Base-by-base conservation (phyloP, 2,329 filamentous ascomycete genomes). In the Byssothecium circinans region DNA sequence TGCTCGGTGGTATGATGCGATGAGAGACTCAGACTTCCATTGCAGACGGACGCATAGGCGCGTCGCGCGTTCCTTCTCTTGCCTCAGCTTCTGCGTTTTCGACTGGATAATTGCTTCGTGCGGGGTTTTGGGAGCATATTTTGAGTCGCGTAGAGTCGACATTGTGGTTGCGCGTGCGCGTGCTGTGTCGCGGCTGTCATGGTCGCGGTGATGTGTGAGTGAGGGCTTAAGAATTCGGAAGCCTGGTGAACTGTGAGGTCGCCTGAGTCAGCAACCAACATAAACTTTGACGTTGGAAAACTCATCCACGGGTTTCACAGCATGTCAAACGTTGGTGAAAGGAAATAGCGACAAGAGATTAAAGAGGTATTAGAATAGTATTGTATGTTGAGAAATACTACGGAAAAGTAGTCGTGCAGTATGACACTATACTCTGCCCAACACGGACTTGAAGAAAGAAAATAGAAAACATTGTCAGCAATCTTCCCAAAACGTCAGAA, bases 11-110 rank as follows among this genome's bases (percentile, higher is more conserved):
- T 68, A 68, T 0, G 65, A 68, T 6, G 57, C 50, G 40, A 61
- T 54, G 8, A 71, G 61, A 3, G 63, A 49, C 40, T 70, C 65
- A 2, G 67, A 65, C 51, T 71, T 71, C 68, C 68, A 71, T n/a
- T 56, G 57, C 5, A 70, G 44, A 3, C 68, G 60, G 1, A 50
- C 45, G 4, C 70, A 37, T 3, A 71, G 50, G 4, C 65, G 59
- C 4, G 55, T 53, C 0, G 58, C 53, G 25, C 55, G 62, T 8
- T 61, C 62, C 41, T 66, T 70, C 8, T 68, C 65, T 30, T 65
- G 46, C 39, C 54, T 62, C n/a, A 65, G 35, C 30, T 61, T 64
- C 18, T 69, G 54, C 2, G 56, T 54, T 37, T 53, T 61, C 2
- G 66, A 61, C 10, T 62, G 53, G 1, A 54, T 60, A 5, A 62